Evolutionary conservation across 2,329 filamentous ascomycete species (phyloP), one percentile per base, ranked within the genome.

Genomic region (Helminthosporium solani): DNA sequence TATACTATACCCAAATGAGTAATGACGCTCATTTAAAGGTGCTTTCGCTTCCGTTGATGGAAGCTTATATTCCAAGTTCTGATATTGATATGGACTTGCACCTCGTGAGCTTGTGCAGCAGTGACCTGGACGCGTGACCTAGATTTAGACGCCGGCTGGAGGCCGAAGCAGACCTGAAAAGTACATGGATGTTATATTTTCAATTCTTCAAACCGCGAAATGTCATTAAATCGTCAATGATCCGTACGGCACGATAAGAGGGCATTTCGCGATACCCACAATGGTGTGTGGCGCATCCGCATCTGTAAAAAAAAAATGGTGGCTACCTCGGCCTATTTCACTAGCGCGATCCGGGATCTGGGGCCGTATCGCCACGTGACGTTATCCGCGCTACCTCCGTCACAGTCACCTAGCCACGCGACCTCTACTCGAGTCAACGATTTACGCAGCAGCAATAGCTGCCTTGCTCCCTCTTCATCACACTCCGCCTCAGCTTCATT

Each of bases 371-470:
- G 36, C 37, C 38, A 46, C 44, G 44, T 46, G 44, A 46, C 21
- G 43, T 33, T 43, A 46, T 44, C 43, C 38, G 18, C 42, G 47
- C 34, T 37, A 42, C 31, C 33, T 42, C 36, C 36, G 21, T 40
- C 36, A 44, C 28, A 31, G 28, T 31, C 28, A 31, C 25, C 42
- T 31, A 46, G 36, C 36, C 47, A 50, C 47, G 47, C 47, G 46
- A 40, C 34, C 40, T 35, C 46, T 46, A 40, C 33, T 42, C 33
- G 39, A 46, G 40, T 44, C 43, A 44, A 46, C 40, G 20, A 12
- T 23, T 35, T 19, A 40, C 28, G 30, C 20, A 33, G 47, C 42
- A 42, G 47, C 39, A 33, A 16, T 31, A 60, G 60, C 57, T 60
- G 52, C 50, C 28, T 41, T 16, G 16, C 50, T 60, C 51, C 48